Percentiles rank a stretch among this genome's conserved stretches.
phyloP scores from a whole-genome alignment of 495 filamentous ascomycete genomes.

The Tuber aestivum region DNA sequence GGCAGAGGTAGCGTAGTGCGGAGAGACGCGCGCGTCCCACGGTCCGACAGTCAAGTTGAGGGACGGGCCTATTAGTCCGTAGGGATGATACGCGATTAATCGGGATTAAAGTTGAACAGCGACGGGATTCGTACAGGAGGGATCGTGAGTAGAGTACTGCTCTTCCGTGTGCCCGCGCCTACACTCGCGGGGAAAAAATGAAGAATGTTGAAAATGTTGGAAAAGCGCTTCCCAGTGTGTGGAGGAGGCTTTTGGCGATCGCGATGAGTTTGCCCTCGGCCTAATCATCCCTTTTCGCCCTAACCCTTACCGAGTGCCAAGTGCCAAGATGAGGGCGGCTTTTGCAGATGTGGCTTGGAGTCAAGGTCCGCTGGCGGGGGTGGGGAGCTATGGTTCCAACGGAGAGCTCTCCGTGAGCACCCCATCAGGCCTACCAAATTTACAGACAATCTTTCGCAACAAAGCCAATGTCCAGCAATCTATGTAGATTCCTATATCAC shows the following conservation, averaged over 20 bases:
- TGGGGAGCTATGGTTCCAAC: background rate
- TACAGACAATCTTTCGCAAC: background rate
- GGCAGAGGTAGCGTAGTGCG: background rate
- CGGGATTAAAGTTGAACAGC: background rate
- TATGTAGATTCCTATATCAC: conserved; percentile 38
- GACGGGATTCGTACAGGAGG: background rate
- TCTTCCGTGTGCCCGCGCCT: background rate
- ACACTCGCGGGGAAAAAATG: background rate
- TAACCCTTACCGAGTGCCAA: background rate
- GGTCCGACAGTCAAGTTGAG: background rate
- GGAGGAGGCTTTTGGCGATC: background rate
- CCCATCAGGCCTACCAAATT: background rate
- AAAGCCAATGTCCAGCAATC: background rate
- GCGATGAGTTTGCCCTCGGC: background rate
- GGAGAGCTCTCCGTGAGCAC: background rate
- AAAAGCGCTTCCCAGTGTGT: background rate
- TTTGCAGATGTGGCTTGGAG: background rate
- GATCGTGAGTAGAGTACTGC: background rate
- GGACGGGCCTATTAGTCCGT: background rate
- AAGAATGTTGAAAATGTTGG: background rate
- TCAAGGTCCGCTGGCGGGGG: background rate
- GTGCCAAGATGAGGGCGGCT: background rate
- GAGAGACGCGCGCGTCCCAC: background rate
- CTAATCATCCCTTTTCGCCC: background rate
- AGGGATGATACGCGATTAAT: background rate